Evolutionary conservation across 2,329 filamentous ascomycete genomes (phyloP), one percentile per base, ranked within the genome.

Genomic region (Phyllosticta citribraziliensis): DNA sequence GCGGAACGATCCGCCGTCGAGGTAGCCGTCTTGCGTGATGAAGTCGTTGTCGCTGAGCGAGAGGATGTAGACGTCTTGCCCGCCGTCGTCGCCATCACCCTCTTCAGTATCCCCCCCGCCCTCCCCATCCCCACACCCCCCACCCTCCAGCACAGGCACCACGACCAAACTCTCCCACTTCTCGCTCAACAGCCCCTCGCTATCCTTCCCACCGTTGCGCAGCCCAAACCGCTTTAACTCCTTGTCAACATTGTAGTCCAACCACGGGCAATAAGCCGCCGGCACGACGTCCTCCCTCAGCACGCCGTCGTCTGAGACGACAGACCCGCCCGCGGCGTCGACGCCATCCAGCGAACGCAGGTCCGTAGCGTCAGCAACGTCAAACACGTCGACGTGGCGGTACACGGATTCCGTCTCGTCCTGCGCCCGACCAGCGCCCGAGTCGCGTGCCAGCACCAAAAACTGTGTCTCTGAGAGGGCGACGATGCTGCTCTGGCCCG

Each of bases 161-260:
- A 89, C 69, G 2, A 83, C 82, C 55, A 91, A 73, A 20, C 82
- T 83, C 75, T 91, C 88, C 88, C 88, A 91, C 69, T 91, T 91
- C 77, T 91, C 87, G 67, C 90, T 89, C 69, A 91, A 69, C 40
- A 90, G 72, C 0, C 71, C 74, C 0, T 73, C 67, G 67, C 88
- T 81, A 65, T 86, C 80, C 0, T 72, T 74, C 0, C 85, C 87
- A 2, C 87, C 87, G 66, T 90, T 90, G 66, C 87, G 85, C 3
- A 88, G 72, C 0, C 84, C 82, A 65, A 90, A 90, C 20, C 82
- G 80, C 50, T 78, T 80, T 22, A 91, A 76, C 73, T 90, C 80
- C 1, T 74, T 68, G 65, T 88, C 85, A 63, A 85, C 76, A 69
- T 90, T 91, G 70, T 82, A 86, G 67, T 89, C 84, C 33, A 90